Base-by-base conservation (phyloP, 108 stramenopile species). In the Nitzschia inconspicua region DNA sequence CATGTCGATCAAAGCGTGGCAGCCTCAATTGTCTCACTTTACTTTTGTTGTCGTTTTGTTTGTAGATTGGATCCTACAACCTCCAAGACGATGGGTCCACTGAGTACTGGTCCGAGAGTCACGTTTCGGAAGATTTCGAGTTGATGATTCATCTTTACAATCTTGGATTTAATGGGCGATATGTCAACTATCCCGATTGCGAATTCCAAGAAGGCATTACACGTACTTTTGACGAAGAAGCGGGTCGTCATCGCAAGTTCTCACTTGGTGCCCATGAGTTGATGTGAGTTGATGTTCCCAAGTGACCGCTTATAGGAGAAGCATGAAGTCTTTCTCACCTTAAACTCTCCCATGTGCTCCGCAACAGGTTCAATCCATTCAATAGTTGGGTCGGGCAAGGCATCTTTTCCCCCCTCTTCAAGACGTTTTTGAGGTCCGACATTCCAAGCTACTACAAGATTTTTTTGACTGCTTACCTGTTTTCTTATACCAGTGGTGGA, bases 361-460 rank as follows among this genome's bases (percentile, higher is more conserved):
- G n/a, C n/a, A n/a, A n/a, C n/a, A n/a, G n/a, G n/a, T 80, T 79
- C 60, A 79, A 79, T 53, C 68, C 72, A 6, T 72, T 79, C 49
- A 58, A 73, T 37, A 73, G 65, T 22, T 73, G 73, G 78, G 30
- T 79, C 23, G 72, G 72, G 39, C 37, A 66, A 9, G 78, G 78
- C n/a, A 56, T 73, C 31, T 79, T 70, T 29, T 61, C 78, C 9
- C 72, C 72, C 6, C 72, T 79, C n/a, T 79, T 79, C 40, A 28
- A 44, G 8, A 79, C 72, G 8, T 79, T 79, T 52, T 39, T 79
- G 13, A 56, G 16, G 20, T 79, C 63, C 9, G 78, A 79, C 44
- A 79, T 79, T 66, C 72, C 78, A n/a, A 56, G 63, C 31, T 79
- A 79, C 55, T 79, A 79, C 78, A 79, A 79, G 72, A 65, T 79